These are phyloP conservation scores for Iberis pinnata DNA, from an alignment of 345 rosid species.

Conservation along the genomic window DNA sequence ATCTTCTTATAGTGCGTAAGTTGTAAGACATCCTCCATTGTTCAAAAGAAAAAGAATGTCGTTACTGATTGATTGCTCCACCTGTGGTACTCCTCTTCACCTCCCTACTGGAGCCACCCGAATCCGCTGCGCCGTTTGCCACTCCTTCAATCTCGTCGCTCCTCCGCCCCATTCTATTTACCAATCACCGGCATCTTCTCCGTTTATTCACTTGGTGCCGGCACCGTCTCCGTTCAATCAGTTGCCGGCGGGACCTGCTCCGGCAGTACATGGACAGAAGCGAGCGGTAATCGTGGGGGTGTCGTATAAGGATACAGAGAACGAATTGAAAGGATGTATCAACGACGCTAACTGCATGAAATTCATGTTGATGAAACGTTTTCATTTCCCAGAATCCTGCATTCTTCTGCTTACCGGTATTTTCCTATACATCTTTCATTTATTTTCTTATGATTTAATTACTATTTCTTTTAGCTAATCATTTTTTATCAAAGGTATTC, in stretches of 20 bases:
- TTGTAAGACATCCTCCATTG: too few species aligned
- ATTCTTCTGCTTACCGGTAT: slow-evolving; percentile 72
- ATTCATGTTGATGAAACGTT: slow-evolving; percentile 64
- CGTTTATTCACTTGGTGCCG: slow-evolving; percentile 30
- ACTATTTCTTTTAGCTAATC: background rate
- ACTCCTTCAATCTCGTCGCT: slow-evolving; percentile 51
- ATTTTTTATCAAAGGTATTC: background rate
- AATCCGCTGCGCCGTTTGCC: slow-evolving; percentile 76
- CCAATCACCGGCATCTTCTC: slow-evolving; percentile 28
- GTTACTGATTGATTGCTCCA: slow-evolving; percentile 61
- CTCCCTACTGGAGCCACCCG: slow-evolving; percentile 58
- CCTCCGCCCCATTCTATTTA: slow-evolving; percentile 23
- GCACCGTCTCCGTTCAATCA: slow-evolving; percentile 32
- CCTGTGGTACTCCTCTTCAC: slow-evolving; percentile 58
- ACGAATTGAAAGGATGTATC: slow-evolving; percentile 76
- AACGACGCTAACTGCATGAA: slow-evolving; percentile 88
- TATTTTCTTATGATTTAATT: background rate
- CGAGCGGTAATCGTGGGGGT: slow-evolving; percentile 76
- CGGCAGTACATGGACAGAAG: slow-evolving; percentile 51
- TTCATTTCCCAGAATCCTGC: slow-evolving; percentile 73
- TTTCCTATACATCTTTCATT: background rate
- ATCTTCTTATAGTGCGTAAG: too few species aligned
- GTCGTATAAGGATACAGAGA: slow-evolving; percentile 42
- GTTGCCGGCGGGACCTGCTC: slow-evolving; percentile 49
- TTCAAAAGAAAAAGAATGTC: slow-evolving; percentile 20